Conservation (phyloP, 2,329 filamentous ascomycete species). For the Arachnomyces sp. region DNA sequence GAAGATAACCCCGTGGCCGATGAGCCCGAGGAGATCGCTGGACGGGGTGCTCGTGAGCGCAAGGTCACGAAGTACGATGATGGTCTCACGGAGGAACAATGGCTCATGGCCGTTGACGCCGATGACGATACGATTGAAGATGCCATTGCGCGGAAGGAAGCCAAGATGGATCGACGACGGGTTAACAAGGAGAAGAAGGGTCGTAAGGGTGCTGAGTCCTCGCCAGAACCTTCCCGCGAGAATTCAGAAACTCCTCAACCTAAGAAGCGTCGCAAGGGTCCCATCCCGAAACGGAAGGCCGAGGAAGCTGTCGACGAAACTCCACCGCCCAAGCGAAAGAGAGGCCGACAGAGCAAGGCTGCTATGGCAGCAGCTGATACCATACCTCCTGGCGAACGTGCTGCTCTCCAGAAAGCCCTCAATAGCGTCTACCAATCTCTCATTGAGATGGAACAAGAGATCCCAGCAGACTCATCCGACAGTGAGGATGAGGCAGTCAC, state of each 20-base stretch:
- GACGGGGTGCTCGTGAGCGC: conserved; percentile 88
- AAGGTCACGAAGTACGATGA: conserved; percentile 95
- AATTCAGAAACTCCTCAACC: conserved; percentile 72
- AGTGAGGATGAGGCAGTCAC: conserved; percentile 49
- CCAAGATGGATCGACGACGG: conserved; percentile 70
- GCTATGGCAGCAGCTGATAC: conserved; percentile 40
- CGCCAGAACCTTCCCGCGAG: conserved; percentile 68
- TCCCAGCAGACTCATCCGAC: conserved; percentile 43
- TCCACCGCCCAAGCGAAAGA: conserved; percentile 68
- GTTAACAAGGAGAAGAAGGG: conserved; percentile 62
- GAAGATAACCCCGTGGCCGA: conserved; percentile 76
- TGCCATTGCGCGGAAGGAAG: conserved; percentile 81
- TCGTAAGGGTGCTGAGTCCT: conserved; percentile 51
- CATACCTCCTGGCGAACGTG: conserved; percentile 61
- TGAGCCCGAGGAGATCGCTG: conserved; percentile 67
- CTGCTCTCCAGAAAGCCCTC: conserved; percentile 69
- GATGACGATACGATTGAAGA: conserved; percentile 92
- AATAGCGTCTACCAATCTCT: conserved; percentile 68
- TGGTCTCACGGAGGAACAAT: conserved; percentile 95
- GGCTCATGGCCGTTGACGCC: conserved; percentile 95
- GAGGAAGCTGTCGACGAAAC: conserved; percentile 68
- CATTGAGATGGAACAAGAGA: conserved; percentile 75
- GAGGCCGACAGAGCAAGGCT: conserved; percentile 62
- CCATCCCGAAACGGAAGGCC: conserved; percentile 78
- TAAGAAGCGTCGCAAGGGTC: conserved; percentile 73